Percentiles rank a stretch among this genome's conserved stretches.
These are phyloP conservation scores for Phytopythium mirpurense DNA, from an alignment of 352 stramenopile species.

Conservation along the genomic window DNA sequence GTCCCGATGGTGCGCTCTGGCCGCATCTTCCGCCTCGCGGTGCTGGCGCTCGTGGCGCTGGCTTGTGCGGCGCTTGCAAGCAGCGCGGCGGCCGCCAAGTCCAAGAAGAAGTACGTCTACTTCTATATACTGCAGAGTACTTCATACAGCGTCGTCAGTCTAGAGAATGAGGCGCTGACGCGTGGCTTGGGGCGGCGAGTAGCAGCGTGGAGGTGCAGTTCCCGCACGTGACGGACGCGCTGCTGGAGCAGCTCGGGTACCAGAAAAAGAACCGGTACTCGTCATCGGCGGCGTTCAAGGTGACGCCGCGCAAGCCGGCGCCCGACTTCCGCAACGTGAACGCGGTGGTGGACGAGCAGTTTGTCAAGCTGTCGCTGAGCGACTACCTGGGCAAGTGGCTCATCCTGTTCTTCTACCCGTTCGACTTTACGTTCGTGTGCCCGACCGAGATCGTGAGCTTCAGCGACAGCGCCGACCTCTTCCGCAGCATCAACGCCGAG, in stretches of 20 bases:
- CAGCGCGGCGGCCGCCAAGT: slow-evolving; percentile 14
- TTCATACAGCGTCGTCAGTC: too few species aligned
- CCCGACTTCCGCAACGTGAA: slow-evolving; percentile 74
- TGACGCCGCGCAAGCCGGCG: slow-evolving; percentile 67
- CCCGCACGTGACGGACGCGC: slow-evolving; percentile 64
- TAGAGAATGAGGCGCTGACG: not conserved
- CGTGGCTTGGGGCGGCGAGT: not conserved
- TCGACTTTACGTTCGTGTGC: slow-evolving; percentile 87
- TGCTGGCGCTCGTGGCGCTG: slow-evolving; percentile 24
- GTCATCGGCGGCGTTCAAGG: slow-evolving; percentile 27
- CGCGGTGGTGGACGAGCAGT: slow-evolving; percentile 73
- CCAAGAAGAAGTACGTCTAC: slow-evolving; percentile 44
- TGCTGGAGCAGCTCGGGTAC: slow-evolving; percentile 72
- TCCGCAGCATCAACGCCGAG: slow-evolving; percentile 77
- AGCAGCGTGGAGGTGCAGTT: slow-evolving; percentile 69
- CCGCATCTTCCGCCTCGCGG: slow-evolving; percentile 8
- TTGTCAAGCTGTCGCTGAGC: slow-evolving; percentile 71
- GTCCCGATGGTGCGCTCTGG: not conserved
- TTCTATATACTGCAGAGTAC: not conserved
- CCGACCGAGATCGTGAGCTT: slow-evolving; percentile 83
- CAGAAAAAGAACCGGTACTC: slow-evolving; percentile 82
- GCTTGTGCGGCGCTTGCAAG: slow-evolving; percentile 19
- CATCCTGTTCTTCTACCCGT: slow-evolving; percentile 86
- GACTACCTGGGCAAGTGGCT: slow-evolving; percentile 79
- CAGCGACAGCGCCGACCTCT: slow-evolving; percentile 60